Evolutionary conservation across 2,329 filamentous ascomycete species (phyloP).

Genomic region (Aspergillus unguis): DNA sequence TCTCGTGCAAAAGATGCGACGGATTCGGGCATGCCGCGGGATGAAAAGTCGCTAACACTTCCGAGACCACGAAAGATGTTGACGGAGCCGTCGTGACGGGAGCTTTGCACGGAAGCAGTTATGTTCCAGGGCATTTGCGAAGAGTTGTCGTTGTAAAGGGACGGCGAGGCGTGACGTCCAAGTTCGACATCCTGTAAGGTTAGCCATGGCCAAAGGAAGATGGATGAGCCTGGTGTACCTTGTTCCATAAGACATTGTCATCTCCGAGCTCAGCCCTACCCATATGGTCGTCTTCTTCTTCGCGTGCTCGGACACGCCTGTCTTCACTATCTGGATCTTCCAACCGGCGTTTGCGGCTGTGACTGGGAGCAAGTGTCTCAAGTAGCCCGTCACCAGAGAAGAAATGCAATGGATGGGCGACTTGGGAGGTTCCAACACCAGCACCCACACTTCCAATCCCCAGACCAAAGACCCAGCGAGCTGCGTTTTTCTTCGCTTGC

Average conservation of each 20-base stretch:
- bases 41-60: slow-evolving; percentile 36
- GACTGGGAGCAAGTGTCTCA: slow-evolving; percentile 42
- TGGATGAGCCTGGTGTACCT: slow-evolving; percentile 19
- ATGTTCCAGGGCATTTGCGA: slow-evolving; percentile 69
- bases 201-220: background rate
- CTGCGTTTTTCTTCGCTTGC: slow-evolving; percentile 61
- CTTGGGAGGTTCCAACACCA: slow-evolving; percentile 41
- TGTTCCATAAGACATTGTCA: slow-evolving; percentile 37
- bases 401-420: slow-evolving; percentile 52
- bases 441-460: slow-evolving; percentile 56
- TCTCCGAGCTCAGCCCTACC: slow-evolving; percentile 29
- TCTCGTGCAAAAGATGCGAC: slow-evolving; percentile 17
- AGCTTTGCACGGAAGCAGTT: slow-evolving; percentile 54
- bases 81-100: slow-evolving; percentile 43
- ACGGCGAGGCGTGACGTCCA: slow-evolving; percentile 64
- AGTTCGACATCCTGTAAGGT: slow-evolving; percentile 57
- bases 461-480: slow-evolving; percentile 57
- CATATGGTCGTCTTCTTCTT: slow-evolving; percentile 33
- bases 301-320: slow-evolving; percentile 40
- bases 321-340: slow-evolving; percentile 25
- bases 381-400: slow-evolving; percentile 59
- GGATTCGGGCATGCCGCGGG: slow-evolving; percentile 20
- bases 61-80: slow-evolving; percentile 31
- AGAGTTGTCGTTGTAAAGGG: slow-evolving; percentile 65
- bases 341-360: slow-evolving; percentile 29